Evolutionary conservation across 352 stramenopile genomes (phyloP).

Genomic region (Globisporangium paroecandrum): DNA sequence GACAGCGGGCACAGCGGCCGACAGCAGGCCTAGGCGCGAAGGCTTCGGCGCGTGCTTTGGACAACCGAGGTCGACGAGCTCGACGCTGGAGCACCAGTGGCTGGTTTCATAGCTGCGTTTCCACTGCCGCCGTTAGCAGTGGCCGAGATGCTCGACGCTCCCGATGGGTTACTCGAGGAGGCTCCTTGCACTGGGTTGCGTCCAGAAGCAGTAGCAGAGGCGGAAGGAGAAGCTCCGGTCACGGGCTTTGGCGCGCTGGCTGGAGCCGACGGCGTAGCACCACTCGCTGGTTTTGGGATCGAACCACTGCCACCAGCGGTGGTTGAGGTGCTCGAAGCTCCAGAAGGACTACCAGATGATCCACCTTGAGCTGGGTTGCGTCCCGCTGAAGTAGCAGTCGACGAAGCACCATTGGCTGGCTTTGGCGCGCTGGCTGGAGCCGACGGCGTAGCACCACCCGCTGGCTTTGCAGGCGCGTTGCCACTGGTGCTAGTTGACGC

Average conservation of each 20-base stretch:
- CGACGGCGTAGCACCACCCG: background rate
- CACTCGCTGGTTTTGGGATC: background rate
- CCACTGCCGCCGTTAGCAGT: background rate
- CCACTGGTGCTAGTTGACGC: background rate
- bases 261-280: background rate
- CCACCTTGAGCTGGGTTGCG: background rate
- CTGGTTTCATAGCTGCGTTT: background rate
- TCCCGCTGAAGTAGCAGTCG: background rate
- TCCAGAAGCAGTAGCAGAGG: background rate
- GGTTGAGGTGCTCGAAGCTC: background rate
- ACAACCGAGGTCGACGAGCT: background rate
- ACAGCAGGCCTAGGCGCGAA: background rate
- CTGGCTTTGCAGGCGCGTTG: background rate
- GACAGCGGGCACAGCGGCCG: background rate
- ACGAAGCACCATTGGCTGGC: background rate
- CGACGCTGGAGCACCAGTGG: background rate
- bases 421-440: background rate
- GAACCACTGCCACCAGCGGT: background rate
- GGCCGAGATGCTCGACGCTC: background rate
- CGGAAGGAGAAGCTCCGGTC: background rate
- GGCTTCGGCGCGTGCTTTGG: background rate
- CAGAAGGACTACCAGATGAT: background rate
- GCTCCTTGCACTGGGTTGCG: background rate
- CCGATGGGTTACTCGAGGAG: background rate
- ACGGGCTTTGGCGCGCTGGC: background rate